Evolutionary conservation across 345 rosid species (phyloP), one percentile per base, ranked within the genome.

Genomic region (Lepidium didymum): DNA sequence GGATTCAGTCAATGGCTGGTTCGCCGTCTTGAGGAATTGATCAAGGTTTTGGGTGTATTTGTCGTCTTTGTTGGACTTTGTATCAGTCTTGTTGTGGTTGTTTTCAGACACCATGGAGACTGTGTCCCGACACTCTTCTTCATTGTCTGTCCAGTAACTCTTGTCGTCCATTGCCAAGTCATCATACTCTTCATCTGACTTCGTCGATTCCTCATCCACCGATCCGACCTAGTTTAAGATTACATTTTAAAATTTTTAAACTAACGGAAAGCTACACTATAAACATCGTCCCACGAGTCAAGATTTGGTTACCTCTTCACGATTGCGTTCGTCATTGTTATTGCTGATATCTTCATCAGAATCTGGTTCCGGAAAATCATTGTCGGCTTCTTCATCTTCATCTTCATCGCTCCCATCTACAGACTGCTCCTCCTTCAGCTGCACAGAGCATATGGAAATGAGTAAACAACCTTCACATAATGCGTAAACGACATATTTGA

Each of bases 331-430:
- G 7, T 81, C 68, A 63, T 56, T 83, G 66, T 86, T 81, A 61
- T 84, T 84, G 13, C 79, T 86, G 25, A 84, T 60, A 80, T 95
- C 99, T 64, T 91, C 99, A 66, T 91, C 96, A 43, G 87, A 91
- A 62, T 95, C 96, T 49, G 58, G 73, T 54, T 90, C 98, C 4
- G 79, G 86, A 58, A 82, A 82, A 61, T 95, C 98, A 47, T 75
- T 87, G 0, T 67, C 73, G 27, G 59, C 86, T 79, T 95, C 72
- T 58, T 73, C 77, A 51, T 73, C 98, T 76, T 93, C 98, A 68
- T 93, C 99, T 77, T 95, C 99, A 71, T 95, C 99, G 61, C 99
- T 95, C 35, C 96, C 97, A 75, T 86, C 69, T 37, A 95, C 99
- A 6, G 97, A 95, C 9, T 82, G 86, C 49, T 86, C 96, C 78